Percentiles rank a stretch among this genome's conserved stretches.
Conservation (phyloP, 2,329 filamentous ascomycete genomes). For the Didymellaceae sp. region DNA sequence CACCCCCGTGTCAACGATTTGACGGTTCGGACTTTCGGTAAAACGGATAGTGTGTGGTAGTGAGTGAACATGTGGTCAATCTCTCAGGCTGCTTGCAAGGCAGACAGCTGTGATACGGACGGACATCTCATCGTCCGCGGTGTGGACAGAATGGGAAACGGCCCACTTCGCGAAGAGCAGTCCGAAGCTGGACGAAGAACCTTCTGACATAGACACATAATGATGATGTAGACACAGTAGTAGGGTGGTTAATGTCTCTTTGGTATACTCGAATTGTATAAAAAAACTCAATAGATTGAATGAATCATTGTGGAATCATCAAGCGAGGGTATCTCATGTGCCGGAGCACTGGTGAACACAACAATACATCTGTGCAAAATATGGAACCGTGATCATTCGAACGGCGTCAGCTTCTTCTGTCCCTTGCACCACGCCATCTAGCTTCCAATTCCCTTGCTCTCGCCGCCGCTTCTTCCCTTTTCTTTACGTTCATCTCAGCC, state of each 20-base stretch:
- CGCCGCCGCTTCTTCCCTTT: constrained; percentile 50
- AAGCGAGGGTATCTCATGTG: constrained; percentile 13
- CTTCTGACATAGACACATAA: no score
- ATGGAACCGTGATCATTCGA: no score
- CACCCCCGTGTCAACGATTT: not conserved
- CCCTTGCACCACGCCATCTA: constrained; percentile 46
- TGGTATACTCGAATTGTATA: no score
- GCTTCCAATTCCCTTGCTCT: constrained; percentile 55
- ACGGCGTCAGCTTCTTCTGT: constrained; percentile 9
- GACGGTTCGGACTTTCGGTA: not conserved
- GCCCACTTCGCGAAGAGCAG: no score
- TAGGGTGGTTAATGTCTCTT: no score
- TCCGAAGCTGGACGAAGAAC: no score
- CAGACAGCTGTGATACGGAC: constrained; percentile 1
- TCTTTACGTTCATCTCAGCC: constrained; percentile 51
- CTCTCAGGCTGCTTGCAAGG: constrained; percentile 10
- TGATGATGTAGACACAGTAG: no score
- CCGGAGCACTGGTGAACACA: not conserved
- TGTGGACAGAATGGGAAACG: no score
- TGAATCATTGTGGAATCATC: not conserved
- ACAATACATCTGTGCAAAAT: not conserved
- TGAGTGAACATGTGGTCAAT: not conserved
- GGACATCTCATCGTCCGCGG: no score
- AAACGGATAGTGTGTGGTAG: not conserved
- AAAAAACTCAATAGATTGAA: not conserved